These are phyloP conservation scores for Trichophaea hybrida DNA, from an alignment of 2,329 filamentous ascomycete species.

Conservation along the genomic window DNA sequence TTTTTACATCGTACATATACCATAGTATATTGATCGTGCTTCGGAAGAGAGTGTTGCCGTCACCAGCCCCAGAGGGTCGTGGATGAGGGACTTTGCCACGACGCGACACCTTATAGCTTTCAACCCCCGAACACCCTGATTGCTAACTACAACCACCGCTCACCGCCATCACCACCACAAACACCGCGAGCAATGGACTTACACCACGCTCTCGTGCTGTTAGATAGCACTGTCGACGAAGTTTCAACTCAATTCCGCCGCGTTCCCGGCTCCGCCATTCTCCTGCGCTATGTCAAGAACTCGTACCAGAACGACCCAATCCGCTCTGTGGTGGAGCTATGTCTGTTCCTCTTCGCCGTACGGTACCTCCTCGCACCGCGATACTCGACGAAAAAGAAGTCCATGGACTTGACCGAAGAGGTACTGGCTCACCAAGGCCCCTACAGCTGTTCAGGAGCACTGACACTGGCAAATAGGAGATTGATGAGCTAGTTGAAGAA, in stretches of 20 bases:
- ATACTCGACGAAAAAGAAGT: slow-evolving; percentile 84
- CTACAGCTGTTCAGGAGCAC: not conserved
- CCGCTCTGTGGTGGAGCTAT: slow-evolving; percentile 79
- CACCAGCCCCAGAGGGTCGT: too few relatives aligned
- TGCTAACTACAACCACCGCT: not conserved
- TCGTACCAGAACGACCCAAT: slow-evolving; percentile 97
- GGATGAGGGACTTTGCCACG: not conserved
- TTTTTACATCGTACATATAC: too few relatives aligned
- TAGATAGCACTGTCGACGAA: slow-evolving; percentile 40
- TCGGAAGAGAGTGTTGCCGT: too few relatives aligned
- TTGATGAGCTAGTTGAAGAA: slow-evolving; percentile 90
- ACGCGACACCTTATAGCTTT: not conserved
- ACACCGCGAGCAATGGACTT: slow-evolving; percentile 42
- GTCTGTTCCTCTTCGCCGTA: slow-evolving; percentile 89
- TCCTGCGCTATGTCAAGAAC: slow-evolving; percentile 88
- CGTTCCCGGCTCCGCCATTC: slow-evolving; percentile 82
- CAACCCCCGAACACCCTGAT: not conserved
- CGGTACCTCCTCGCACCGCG: slow-evolving; percentile 82
- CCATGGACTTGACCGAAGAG: slow-evolving; percentile 77
- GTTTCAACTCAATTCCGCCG: slow-evolving; percentile 61
- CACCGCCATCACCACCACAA: slow-evolving; percentile 1
- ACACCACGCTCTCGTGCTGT: slow-evolving; percentile 44
- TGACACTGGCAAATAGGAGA: slow-evolving; percentile 44
- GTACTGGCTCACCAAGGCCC: slow-evolving; percentile 29
- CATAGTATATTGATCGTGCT: too few relatives aligned